A percentile compares a stretch with the other conserved stretches of the same genome.
Conservation (phyloP, 257 asterid species). For the Gardenia jasminoides region DNA sequence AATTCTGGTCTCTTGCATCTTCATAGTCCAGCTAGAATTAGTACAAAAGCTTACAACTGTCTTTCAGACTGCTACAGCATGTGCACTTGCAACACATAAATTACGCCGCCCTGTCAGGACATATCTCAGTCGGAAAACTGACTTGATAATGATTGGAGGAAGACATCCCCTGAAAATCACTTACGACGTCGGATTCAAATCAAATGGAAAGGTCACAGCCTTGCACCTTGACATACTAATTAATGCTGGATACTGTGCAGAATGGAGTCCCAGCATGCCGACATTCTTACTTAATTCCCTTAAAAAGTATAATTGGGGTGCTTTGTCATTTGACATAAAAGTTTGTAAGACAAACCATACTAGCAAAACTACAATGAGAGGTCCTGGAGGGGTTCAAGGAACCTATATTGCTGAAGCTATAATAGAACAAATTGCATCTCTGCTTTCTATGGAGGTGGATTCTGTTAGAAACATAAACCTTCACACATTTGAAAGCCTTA, state of each 20-base stretch:
- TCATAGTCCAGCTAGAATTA: background rate
- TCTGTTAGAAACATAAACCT: conserved; percentile 45
- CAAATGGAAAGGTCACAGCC: conserved; percentile 70
- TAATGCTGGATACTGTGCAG: conserved; percentile 53
- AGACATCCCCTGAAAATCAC: conserved; percentile 77
- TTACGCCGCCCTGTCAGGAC: conserved; percentile 63
- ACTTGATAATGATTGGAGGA: conserved; percentile 71
- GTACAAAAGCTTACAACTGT: background rate
- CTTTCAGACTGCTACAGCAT: conserved; percentile 59
- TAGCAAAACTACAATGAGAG: conserved; percentile 74
- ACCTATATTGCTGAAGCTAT: conserved; percentile 70
- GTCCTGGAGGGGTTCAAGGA: conserved; percentile 76
- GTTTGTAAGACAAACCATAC: conserved; percentile 65
- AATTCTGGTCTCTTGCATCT: background rate
- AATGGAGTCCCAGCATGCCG: conserved; percentile 58
- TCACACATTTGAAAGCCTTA: conserved; percentile 56
- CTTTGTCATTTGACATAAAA: conserved; percentile 58
- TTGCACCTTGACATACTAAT: conserved; percentile 60
- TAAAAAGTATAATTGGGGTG: conserved; percentile 71
- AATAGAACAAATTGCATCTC: conserved; percentile 58
- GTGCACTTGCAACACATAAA: conserved; percentile 79
- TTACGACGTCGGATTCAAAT: conserved; percentile 62
- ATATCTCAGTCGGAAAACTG: conserved; percentile 56
- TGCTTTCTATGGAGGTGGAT: conserved; percentile 51
- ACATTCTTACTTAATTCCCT: conserved; percentile 30